phyloP scores from a whole-genome alignment of 1,139 yeast genomes.

The Sugiyamaella neomexicana region DNA sequence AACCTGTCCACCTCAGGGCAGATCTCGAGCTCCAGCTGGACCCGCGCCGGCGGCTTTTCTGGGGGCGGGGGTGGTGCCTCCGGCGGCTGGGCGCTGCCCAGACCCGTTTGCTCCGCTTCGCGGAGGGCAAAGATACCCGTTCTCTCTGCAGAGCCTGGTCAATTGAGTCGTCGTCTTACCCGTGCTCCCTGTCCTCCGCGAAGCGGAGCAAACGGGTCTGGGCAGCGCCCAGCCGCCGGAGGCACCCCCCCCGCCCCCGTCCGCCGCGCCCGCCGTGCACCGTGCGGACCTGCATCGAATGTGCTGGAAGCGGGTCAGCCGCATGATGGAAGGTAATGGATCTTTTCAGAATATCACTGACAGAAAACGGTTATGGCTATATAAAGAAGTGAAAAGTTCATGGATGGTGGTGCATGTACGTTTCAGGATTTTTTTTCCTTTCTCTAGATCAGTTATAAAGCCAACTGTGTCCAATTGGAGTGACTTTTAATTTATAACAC shows the following conservation, averaged over 20 bases:
- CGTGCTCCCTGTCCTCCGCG: no score
- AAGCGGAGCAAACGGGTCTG: no score
- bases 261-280: no score
- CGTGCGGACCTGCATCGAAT: slow-evolving; percentile 1
- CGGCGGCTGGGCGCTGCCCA: no score
- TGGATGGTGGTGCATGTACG: background rate
- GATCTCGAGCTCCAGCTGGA: slow-evolving; percentile 4
- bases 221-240: no score
- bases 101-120: no score
- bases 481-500: slow-evolving; percentile 4
- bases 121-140: no score
- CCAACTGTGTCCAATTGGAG: no score
- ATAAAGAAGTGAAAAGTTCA: slow-evolving; percentile 16
- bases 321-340: slow-evolving; percentile 21
- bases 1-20: background rate
- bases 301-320: slow-evolving; percentile 6
- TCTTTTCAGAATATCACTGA: slow-evolving; percentile 17
- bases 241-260: no score
- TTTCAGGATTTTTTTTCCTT: slow-evolving; percentile 5
- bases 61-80: no score
- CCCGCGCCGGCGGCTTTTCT: background rate
- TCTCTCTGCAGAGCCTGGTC: no score
- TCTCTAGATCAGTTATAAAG: slow-evolving; percentile 10
- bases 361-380: slow-evolving; percentile 11
- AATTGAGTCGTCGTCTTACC: no score